Conservation (phyloP, 2,329 filamentous ascomycete species). For the Aureobasidium leucospermi region DNA sequence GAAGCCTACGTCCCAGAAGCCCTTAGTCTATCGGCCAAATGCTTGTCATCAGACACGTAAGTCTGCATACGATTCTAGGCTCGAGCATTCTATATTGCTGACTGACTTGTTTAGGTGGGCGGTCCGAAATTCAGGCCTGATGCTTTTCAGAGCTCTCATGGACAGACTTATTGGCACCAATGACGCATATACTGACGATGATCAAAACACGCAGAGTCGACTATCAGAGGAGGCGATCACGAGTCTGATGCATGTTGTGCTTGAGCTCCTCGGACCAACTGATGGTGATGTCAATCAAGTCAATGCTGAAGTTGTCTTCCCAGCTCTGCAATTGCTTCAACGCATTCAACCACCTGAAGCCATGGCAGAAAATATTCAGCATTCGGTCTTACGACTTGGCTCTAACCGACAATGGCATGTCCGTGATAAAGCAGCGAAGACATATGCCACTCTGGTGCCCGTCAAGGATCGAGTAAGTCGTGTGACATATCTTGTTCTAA, state of each 20-base stretch:
- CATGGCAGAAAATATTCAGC: slow-evolving; percentile 48
- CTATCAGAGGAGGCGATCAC: slow-evolving; percentile 66
- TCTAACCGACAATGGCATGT: slow-evolving; percentile 71
- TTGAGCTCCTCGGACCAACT: slow-evolving; percentile 46
- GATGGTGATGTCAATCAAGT: slow-evolving; percentile 19
- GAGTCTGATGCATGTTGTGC: slow-evolving; percentile 55
- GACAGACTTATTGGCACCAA: slow-evolving; percentile 70
- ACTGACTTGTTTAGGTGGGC: slow-evolving; percentile 61
- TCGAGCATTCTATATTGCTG: neutral
- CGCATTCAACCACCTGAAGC: slow-evolving; percentile 59
- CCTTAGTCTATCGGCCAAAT: slow-evolving; percentile 71
- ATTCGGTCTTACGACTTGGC: slow-evolving; percentile 55
- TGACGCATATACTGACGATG: slow-evolving; percentile 55
- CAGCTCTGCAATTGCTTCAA: slow-evolving; percentile 72
- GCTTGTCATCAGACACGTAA: slow-evolving; percentile 70
- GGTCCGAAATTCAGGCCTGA: slow-evolving; percentile 84
- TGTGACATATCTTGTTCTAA: slow-evolving; percentile 9
- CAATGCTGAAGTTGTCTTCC: slow-evolving; percentile 53
- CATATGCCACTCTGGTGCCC: slow-evolving; percentile 40
- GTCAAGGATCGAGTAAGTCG: slow-evolving; percentile 10
- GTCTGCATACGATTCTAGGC: slow-evolving; percentile 20
- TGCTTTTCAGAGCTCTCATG: slow-evolving; percentile 80
- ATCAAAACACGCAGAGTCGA: slow-evolving; percentile 40
- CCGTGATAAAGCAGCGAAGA: slow-evolving; percentile 70
- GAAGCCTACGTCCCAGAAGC: slow-evolving; percentile 67